These are phyloP conservation scores for Pichia norvegensis DNA, from an alignment of 1,139 yeast genomes.

Conservation along the genomic window DNA sequence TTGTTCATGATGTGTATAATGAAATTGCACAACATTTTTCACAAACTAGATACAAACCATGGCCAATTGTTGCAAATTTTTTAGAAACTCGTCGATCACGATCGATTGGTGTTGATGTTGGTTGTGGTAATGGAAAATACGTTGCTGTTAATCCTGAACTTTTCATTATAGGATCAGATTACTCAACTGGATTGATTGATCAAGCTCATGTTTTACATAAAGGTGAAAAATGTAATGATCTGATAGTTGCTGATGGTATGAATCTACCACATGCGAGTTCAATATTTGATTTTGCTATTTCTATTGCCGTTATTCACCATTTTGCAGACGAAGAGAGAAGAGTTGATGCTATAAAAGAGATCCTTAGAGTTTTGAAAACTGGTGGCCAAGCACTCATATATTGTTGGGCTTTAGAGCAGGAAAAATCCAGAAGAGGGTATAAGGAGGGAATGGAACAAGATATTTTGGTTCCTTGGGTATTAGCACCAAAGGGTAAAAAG, in stretches of 20 bases:
- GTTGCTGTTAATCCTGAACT: conserved; percentile 61
- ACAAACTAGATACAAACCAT: conserved; percentile 87
- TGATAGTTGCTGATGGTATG: conserved; percentile 72
- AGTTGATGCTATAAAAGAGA: conserved; percentile 60
- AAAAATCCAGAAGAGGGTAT: conserved; percentile 76
- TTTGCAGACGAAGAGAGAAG: conserved; percentile 81
- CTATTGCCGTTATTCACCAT: conserved; percentile 94
- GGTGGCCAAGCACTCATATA: conserved; percentile 73
- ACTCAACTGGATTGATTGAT: conserved; percentile 65
- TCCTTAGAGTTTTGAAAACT: conserved; percentile 47
- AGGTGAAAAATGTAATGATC: conserved; percentile 34
- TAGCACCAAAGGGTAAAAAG: conserved; percentile 39
- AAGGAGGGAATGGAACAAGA: conserved; percentile 89
- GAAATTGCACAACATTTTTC: conserved; percentile 91
- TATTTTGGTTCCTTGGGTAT: conserved; percentile 92
- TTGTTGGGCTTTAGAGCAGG: conserved; percentile 97
- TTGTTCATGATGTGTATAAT: conserved; percentile 85
- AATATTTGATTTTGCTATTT: conserved; percentile 80
- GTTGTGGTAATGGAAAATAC: conserved; percentile 96
- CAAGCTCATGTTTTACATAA: conserved; percentile 54
- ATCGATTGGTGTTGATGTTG: conserved; percentile 60
- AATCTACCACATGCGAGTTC: conserved; percentile 53
- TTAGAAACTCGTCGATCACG: conserved; percentile 34
- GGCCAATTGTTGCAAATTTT: conserved; percentile 89
- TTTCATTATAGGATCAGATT: conserved; percentile 72